Base-by-base conservation (phyloP, 371 early-diverging fungal species). In the Massospora cicadina region DNA sequence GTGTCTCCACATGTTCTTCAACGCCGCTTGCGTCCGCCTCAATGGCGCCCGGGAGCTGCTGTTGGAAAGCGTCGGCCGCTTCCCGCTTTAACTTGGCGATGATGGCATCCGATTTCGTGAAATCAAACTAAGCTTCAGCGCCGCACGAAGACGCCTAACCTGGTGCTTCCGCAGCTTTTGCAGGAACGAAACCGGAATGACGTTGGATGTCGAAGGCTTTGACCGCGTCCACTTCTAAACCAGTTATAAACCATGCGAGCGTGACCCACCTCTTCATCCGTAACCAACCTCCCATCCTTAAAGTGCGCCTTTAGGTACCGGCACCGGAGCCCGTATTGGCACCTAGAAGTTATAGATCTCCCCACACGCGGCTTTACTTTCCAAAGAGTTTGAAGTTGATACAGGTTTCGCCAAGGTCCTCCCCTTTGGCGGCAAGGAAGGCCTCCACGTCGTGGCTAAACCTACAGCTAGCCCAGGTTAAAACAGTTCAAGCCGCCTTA, bases 341-440 rank as follows among this genome's bases (percentile, higher is more conserved):
- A 85, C 33, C 79, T 79, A 67, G 2, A 27, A 25, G 32, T 23
- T 21, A 33, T 1, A 2, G 31, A 63, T 7, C 10, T 26, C 23
- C 23, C 1, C 54, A 3, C 53, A 7, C 23, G 24, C 24, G 23
- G 7, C 29, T 73, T 58, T 78, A 81, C 90, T 73, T 70, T 66
- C 95, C 95, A 67, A 71, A 84, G 13, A 74, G 60, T 1, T 84
- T 84, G 70, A 86, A 90, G 29, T 80, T 70, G 28, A 79, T 75
- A 71, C 97, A 95, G 2, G 61, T 68, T n/a, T 74, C 73, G 0
- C 87, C 90, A 25, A 94, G 65, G 68, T 96, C 95, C 3, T 81
- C 77, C 1, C 75, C 86, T 60, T 84, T 85, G 5, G 68, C 66
- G 0, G 69, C 74, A 65, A 90, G 58, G 64, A 81, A 90, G 21